Conservation (phyloP, 768 basidiomycete species). For the Boletus vinaceobasis region DNA sequence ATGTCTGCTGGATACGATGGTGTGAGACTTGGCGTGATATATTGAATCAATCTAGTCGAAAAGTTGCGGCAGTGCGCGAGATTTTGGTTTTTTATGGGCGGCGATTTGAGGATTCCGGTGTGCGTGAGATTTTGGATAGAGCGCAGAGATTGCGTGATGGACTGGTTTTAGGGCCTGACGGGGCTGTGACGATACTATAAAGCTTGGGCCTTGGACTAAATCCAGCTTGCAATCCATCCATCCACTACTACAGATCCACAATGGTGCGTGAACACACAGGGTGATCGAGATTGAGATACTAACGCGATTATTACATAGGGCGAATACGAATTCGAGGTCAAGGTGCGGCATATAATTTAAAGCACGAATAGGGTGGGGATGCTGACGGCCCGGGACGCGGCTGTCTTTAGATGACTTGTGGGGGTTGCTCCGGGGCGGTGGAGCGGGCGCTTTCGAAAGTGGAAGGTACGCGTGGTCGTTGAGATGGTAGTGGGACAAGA, state of each 20-base stretch:
- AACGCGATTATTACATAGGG: conserved; percentile 9
- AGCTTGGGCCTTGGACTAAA: not conserved
- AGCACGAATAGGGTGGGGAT: not conserved
- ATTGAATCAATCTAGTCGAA: too few species aligned
- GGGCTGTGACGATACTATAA: not conserved
- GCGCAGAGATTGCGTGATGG: not conserved
- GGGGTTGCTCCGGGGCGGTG: conserved; percentile 83
- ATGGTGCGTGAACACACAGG: conserved; percentile 18
- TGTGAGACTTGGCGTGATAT: not conserved
- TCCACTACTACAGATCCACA: not conserved
- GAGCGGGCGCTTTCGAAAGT: conserved; percentile 70
- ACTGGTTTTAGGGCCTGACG: not conserved
- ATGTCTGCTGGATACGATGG: not conserved
- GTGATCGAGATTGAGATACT: not conserved
- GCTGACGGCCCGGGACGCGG: not conserved
- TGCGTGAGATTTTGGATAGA: not conserved
- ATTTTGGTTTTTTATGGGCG: too few species aligned
- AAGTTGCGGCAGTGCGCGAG: not conserved
- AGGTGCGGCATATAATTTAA: conserved; percentile 42
- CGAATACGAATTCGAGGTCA: conserved; percentile 77
- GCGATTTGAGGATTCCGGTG: not conserved
- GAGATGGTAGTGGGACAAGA: not conserved
- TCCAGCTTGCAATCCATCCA: not conserved
- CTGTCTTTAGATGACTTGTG: conserved; percentile 73
- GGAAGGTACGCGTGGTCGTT: conserved; percentile 25